Base-by-base conservation (phyloP, 192 early-diverging fungal genomes). In the Dissophora globulifera region DNA sequence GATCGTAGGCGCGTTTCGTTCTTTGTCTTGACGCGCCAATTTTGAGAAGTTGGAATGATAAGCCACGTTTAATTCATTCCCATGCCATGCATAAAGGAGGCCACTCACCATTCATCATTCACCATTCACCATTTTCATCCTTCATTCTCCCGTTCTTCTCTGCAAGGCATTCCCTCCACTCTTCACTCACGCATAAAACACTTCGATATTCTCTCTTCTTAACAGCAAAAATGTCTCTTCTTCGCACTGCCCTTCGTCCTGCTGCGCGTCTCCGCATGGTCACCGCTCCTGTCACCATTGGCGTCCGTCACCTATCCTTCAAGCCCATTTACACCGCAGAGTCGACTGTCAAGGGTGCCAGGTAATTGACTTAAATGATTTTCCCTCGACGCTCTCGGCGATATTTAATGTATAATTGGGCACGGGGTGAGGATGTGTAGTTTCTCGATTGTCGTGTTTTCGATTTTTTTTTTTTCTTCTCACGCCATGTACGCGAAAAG, bases 241-340 rank as follows among this genome's bases (percentile, higher is more conserved):
- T 75, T 54, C 71, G 46, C 25, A 45, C 62, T 26, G 62, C 62
- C 56, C 20, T 60, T 20, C 71, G 71, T 29, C 71, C 62, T 41
- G 62, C 62, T 53, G 56, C 71, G 40, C 71, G 71, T 65, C 62
- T 75, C 7, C 62, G 50, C 17, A 31, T 58, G 32, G 48, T 47
- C 27, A 57, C 71, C 10, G 41, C 58, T 16, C 57, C 52, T 20
- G 7, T 61, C 40, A 65, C 63, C 2, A 38, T 65, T 31, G 62
- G 60, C 8, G 57, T 41, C 42, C 71, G 71, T 20, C 71, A 75
- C 12, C 16, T 66, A 3, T 75, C 71, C 31, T 84, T 87, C 66
- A 72, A 80, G 76, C 86, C 86, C 49, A 80, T 85, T 51, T 87
- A 87, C 64, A 87, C 86, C 1, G 84, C 86, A 32, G 86, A 87